Base-by-base conservation (phyloP, 139 green algal genomes). In the Coccomyxa sp. region DNA sequence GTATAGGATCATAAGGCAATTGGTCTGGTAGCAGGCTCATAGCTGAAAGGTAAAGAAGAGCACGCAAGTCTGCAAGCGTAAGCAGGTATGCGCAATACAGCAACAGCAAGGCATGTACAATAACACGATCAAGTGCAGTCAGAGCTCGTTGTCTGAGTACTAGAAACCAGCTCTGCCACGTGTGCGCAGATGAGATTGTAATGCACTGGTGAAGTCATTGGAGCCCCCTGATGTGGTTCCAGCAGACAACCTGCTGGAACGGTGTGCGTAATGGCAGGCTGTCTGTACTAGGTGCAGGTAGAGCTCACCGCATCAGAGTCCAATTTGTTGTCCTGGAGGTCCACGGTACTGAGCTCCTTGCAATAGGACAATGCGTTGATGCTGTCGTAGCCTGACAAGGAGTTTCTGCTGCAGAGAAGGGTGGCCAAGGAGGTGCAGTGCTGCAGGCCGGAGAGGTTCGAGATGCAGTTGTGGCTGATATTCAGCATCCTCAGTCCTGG, bases 321-420 rank as follows among this genome's bases (percentile, higher is more conserved):
- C 31, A 95, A 86, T 73, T 92, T 77, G 82, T 95, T 97, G 77
- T 91, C 85, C 74, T 94, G 89, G 41, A 97, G 84, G 84, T 97
- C 92, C 1, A 97, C 41, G 3, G 88, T 92, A 35, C 87, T 77
- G 33, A 96, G 75, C 1, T 39, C n/a, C 18, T 74, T 41, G 84
- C 87, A 92, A 7, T 78, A 35, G 0, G 44, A 44, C 73, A n/a
- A 36, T n/a, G n/a, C n/a, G n/a, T n/a, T n/a, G n/a, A n/a, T n/a
- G n/a, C n/a, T n/a, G n/a, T n/a, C n/a, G n/a, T n/a, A n/a, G n/a
- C n/a, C n/a, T n/a, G n/a, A n/a, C n/a, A n/a, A n/a, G n/a, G n/a
- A n/a, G 74, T 78, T 78, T 41, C 44, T 55, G 44, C 29, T 71
- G 50, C 68, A 70, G 33, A 64, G 10, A 37, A 74, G 58, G 22